Conservation (phyloP, 331 rosid species). For the Malus hybrid region DNA sequence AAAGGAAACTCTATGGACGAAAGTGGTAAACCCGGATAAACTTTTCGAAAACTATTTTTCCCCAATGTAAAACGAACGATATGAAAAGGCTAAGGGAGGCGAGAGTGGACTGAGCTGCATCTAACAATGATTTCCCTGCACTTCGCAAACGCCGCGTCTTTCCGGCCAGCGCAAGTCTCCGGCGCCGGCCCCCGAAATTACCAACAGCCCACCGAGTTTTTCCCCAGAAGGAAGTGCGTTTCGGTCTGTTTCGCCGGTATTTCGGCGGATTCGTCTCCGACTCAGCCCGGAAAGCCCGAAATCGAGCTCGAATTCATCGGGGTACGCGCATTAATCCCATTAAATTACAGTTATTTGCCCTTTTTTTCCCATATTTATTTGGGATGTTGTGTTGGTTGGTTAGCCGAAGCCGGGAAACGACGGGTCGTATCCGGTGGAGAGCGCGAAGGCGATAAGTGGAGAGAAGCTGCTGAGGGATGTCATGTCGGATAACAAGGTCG, state of each 20-base stretch:
- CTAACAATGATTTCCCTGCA: slow-evolving; percentile 46
- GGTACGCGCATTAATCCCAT: slow-evolving; percentile 20
- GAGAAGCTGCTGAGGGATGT: slow-evolving; percentile 58
- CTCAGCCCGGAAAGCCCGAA: slow-evolving; percentile 19
- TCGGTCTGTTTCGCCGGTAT: slow-evolving; percentile 22
- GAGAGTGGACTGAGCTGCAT: background rate
- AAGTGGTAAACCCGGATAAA: too few relatives aligned
- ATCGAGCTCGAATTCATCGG: slow-evolving; percentile 76
- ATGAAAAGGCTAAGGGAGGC: too few relatives aligned
- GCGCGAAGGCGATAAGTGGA: slow-evolving; percentile 39
- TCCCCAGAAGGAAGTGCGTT: slow-evolving; percentile 19
- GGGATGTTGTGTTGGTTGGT: background rate
- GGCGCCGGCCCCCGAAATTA: background rate
- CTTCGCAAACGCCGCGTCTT: slow-evolving; percentile 27
- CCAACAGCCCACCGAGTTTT: background rate
- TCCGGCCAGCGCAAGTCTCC: slow-evolving; percentile 19
- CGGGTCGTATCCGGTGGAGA: slow-evolving; percentile 62
- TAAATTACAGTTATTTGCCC: background rate
- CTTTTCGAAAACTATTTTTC: too few relatives aligned
- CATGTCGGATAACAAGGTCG: slow-evolving; percentile 75
- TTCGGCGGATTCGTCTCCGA: slow-evolving; percentile 23
- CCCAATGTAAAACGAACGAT: too few relatives aligned
- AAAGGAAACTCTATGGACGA: too few relatives aligned
- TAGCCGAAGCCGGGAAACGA: slow-evolving; percentile 66
- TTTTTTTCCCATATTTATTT: background rate